These are phyloP conservation scores for Neoboletus brunneissimus DNA, from an alignment of 768 basidiomycete species.

Conservation along the genomic window DNA sequence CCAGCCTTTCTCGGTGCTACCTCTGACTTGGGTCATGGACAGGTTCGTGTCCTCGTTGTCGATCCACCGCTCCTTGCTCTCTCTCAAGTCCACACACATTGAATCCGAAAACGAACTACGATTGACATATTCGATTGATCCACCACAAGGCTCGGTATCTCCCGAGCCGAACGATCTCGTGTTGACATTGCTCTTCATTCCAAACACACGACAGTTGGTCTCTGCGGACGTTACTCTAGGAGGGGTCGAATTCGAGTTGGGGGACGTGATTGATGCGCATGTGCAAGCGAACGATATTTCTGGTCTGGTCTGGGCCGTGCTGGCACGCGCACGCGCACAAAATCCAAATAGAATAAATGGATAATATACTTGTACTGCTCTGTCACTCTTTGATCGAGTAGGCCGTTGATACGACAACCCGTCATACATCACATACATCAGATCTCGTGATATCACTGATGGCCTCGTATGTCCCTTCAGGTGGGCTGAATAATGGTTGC, in stretches of 20 bases:
- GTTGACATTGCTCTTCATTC: conserved; percentile 63
- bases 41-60: conserved; percentile 73
- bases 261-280: conserved; percentile 59
- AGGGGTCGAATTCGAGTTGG: conserved; percentile 50
- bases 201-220: conserved; percentile 64
- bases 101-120: conserved; percentile 76
- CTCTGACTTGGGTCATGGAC: conserved; percentile 2
- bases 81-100: conserved; percentile 55
- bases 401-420: not conserved
- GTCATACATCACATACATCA: no score
- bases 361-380: not conserved
- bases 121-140: conserved; percentile 57
- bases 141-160: conserved; percentile 24
- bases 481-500: not conserved
- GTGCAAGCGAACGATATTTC: conserved; percentile 63
- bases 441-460: not conserved
- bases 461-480: not conserved
- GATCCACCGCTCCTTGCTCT: conserved; percentile 60
- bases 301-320: conserved; percentile 59
- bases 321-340: conserved; percentile 42
- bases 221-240: conserved; percentile 57
- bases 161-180: conserved; percentile 37
- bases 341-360: not conserved
- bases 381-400: no score
- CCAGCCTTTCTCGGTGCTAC: not conserved